Base-by-base conservation (phyloP, 495 filamentous ascomycete genomes). In the Friedmanniomyces simplex region DNA sequence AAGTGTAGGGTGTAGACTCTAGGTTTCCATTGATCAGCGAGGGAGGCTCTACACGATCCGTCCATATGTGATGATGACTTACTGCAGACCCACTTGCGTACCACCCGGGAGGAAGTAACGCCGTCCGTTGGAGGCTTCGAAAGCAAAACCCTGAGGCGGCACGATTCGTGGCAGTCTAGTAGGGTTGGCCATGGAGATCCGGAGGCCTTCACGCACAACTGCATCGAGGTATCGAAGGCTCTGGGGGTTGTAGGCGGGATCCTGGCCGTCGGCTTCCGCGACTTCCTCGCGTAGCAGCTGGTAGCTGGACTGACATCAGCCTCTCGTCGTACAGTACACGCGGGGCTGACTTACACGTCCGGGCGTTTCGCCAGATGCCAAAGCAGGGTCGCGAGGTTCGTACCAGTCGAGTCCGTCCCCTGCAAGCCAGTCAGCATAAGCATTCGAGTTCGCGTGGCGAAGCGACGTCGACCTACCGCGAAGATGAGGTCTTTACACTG, bases 171-270 rank as follows among this genome's bases (percentile, higher is more conserved):
- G 73, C 0, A 80, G 63, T 5, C 77, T 72, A 14, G 72, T 73
- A 0, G 78, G 76, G 54, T 77, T 80, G 3, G 77, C 72, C 71
- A 75, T 74, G 39, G 69, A 68, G 22, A 77, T 56, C 28, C 77
- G 68, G 0, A 77, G 69, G 11, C 68, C 70, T 68, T 78, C 75
- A 36, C 68, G 72, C 22, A 78, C 52, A 1, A 74, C 70, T 10
- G 68, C 74, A 25, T 68, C 67, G 13, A 77, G 69, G 57, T 76
- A 77, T 1, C 70, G 63, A 26, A 71, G 66, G 32, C 65, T 59
- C 30, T 65, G 62, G 14, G 68, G 65, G 37, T 74, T 71, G 46
- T 67, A 58, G 13, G 14, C 28, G 2, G 41, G 52, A 7, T 64
- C 60, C 26, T 61, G 60, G 5, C 52, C 20, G 8, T 66, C 62